Base-by-base conservation (phyloP, 257 asterid genomes). In the Plantago elongata region DNA sequence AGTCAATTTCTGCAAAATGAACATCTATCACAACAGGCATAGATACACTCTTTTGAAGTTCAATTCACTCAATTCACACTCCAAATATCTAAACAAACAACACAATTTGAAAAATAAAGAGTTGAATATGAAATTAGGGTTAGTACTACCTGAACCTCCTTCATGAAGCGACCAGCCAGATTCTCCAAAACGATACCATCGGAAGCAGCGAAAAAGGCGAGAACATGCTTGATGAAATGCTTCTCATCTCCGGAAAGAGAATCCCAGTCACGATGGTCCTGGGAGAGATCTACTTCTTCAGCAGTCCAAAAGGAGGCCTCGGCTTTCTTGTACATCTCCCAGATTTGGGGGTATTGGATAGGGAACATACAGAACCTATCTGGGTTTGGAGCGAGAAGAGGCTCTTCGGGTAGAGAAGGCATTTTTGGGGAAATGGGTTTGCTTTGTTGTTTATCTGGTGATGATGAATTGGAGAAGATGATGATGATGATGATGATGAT, bases 251-350 rank as follows among this genome's bases (percentile, higher is more conserved):
- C 9, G 8, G 88, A 66, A 45, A 92, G 89, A 16, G 61, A 11
- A 0, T 84, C 93, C 94, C 96, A 92, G 45, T 92, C 91, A 40
- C 83, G 83, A 1, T 18, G 73, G 63, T 92, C 99, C 45, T 77
- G 76, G 0, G 99, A 86, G 7, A 89, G 64, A 65, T 89, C 97
- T 3, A 92, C 99, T 60, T 92, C 98, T 76, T 91, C 98, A 13
- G 89, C 98, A 5, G 98, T 91, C 97, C 98, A 91, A 72, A 91
- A 91, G 13, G 98, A 91, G 10, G 98, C 98, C 52, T 79, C 84
- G 51, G 99, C 97, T 42, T 92, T 92, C 81, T 92, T 92, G 80
- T 92, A 92, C 97, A 89, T 86, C 52, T 92, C 99, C 99, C 99
- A 92, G 45, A 92, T 80, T 58, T 93, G 88, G 0, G 96, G 99